phyloP scores from a whole-genome alignment of 2,329 filamentous ascomycete species.

The Nectriaceae sp. region DNA sequence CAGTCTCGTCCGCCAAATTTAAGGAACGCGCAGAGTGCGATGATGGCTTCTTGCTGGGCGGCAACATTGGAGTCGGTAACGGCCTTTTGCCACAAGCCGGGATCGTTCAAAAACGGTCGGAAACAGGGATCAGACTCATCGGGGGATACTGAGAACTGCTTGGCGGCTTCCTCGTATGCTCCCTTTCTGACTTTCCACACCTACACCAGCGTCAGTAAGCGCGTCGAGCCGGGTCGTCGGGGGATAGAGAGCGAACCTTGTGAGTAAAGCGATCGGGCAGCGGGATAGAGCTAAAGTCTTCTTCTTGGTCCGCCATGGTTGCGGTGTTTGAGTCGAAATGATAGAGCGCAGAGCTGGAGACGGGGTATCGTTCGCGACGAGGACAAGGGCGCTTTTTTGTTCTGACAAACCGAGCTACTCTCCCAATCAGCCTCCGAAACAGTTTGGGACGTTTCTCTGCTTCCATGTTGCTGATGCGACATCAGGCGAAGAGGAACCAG shows the following conservation, averaged over 20 bases:
- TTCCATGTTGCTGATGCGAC: slow-evolving; percentile 23
- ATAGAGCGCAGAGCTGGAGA: slow-evolving; percentile 20
- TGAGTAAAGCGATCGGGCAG: slow-evolving; percentile 80
- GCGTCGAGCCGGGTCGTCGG: neutral
- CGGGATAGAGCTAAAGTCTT: slow-evolving; percentile 79
- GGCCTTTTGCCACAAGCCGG: slow-evolving; percentile 86
- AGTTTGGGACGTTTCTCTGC: slow-evolving; percentile 20
- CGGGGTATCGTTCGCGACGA: slow-evolving; percentile 22
- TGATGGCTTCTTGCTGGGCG: slow-evolving; percentile 90
- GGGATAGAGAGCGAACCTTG: slow-evolving; percentile 57
- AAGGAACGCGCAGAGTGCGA: slow-evolving; percentile 85
- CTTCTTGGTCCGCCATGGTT: slow-evolving; percentile 78
- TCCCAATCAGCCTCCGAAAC: slow-evolving; percentile 34
- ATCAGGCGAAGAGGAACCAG: slow-evolving; percentile 4
- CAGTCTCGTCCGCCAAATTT: slow-evolving; percentile 85
- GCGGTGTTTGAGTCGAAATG: slow-evolving; percentile 15
- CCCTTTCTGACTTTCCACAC: slow-evolving; percentile 97
- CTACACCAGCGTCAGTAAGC: slow-evolving; percentile 40
- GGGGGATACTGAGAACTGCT: slow-evolving; percentile 81
- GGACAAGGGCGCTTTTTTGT: slow-evolving; percentile 16
- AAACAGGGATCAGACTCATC: slow-evolving; percentile 87
- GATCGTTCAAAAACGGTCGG: slow-evolving; percentile 82
- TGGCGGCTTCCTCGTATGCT: slow-evolving; percentile 89
- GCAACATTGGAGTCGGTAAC: slow-evolving; percentile 95
- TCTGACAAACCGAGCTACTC: slow-evolving; percentile 28